Conservation (phyloP, 805 yeast species). For the Lipomyces starkeyi region DNA sequence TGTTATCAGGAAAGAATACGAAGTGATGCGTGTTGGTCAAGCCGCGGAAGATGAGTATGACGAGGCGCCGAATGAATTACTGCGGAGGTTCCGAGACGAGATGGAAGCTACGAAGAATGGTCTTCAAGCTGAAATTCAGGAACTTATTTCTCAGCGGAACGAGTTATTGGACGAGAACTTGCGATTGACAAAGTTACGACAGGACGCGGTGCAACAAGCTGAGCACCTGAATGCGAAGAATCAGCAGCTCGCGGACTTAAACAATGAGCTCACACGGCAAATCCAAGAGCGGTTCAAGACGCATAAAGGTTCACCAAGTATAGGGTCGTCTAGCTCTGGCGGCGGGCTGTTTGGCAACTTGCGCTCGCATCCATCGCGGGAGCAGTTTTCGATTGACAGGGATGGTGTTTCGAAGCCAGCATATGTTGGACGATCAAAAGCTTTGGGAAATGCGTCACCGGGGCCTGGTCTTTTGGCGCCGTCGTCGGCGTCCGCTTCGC, state of each 20-base stretch:
- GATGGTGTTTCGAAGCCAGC: background rate
- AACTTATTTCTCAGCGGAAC: slow-evolving; percentile 43
- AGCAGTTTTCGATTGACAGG: slow-evolving; percentile 1
- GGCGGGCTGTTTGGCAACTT: slow-evolving; percentile 9
- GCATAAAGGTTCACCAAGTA: slow-evolving; percentile 12
- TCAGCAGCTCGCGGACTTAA: slow-evolving; percentile 48
- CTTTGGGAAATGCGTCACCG: background rate
- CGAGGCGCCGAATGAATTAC: slow-evolving; percentile 54
- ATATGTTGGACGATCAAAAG: background rate
- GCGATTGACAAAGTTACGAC: slow-evolving; percentile 41
- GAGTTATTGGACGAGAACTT: slow-evolving; percentile 43
- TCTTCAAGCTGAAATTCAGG: slow-evolving; percentile 55
- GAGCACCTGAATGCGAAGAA: slow-evolving; percentile 45
- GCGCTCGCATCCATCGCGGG: slow-evolving; percentile 7
- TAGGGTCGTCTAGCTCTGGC: slow-evolving; percentile 4
- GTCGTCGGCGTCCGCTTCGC: background rate
- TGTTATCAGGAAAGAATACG: slow-evolving; percentile 49
- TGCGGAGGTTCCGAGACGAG: slow-evolving; percentile 50
- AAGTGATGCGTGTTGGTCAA: slow-evolving; percentile 51
- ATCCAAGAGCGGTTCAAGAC: slow-evolving; percentile 44
- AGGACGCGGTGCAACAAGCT: slow-evolving; percentile 44
- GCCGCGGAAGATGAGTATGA: slow-evolving; percentile 46
- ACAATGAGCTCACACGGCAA: slow-evolving; percentile 47
- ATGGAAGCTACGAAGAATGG: slow-evolving; percentile 56
- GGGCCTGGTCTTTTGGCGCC: background rate